Evolutionary conservation across 352 stramenopile genomes (phyloP), one percentile per base, ranked within the genome.

Genomic region (Globisporangium heterothallicum): DNA sequence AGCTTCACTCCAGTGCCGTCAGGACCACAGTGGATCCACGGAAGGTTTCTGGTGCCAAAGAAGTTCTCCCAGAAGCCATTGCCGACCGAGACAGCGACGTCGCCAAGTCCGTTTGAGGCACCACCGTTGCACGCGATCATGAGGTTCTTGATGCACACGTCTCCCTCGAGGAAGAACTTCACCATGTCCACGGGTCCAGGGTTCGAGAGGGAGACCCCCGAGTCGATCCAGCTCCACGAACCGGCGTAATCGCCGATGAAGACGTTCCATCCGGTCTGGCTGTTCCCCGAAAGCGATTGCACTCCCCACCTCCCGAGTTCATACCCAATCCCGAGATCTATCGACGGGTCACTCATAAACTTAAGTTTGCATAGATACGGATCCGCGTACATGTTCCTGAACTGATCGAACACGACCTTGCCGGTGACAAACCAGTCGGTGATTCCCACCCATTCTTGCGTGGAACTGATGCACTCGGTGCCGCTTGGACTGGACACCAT

Each of bases 321-420:
- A 13, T 13, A 2, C 6, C 7, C 14, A 42, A 21, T 16, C 36
- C 36, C 36, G 36, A n/a, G n/a, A n/a, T n/a, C 18, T 18, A 26
- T 16, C 41, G 41, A 46, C 40, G 14, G 14, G 40, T 45, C 40
- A 24, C 8, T 30, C 16, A 26, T 25, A 13, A 29, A 26, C 21
- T 46, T 46, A 12, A 30, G 19, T 26, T 46, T 21, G 41, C 41
- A 46, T 12, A 30, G 19, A 16, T 24, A 42, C 41, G 41, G 16
- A 22, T 14, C 21, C 19, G 41, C 25, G 21, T 5, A 12, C 41
- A 46, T 46, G 18, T 46, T 46, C 19, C 19, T 12, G 18, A 46
- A 46, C 41, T 46, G 41, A 22, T 46, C 41, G 41, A 46, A 46
- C 19, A 46, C 41, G 10, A 19, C 26, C 19, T 46, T 22, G 41